Evolutionary conservation across 2,329 filamentous ascomycete species (phyloP).

Genomic region (Colletotrichum sp.): DNA sequence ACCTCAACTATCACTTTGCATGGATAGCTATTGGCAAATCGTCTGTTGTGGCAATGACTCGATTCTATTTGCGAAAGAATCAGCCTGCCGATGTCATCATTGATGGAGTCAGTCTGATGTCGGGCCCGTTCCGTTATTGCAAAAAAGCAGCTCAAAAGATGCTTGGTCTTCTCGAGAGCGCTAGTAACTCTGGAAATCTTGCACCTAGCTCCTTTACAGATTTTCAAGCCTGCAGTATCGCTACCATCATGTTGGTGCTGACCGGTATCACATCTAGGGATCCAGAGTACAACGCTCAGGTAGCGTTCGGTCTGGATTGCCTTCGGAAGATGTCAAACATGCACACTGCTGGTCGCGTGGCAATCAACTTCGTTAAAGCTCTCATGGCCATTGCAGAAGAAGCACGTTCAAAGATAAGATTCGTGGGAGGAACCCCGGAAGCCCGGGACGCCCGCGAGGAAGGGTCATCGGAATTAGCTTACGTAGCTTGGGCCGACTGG

Average conservation of each 20-base stretch:
- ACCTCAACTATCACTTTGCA: conserved; percentile 39
- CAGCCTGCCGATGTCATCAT: neutral
- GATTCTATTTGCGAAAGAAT: neutral
- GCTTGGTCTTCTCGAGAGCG: conserved; percentile 32
- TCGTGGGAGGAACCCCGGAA: neutral
- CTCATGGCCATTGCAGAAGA: conserved; percentile 26
- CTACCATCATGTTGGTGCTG: conserved; percentile 37
- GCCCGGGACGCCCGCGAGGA: neutral
- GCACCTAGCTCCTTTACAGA: conserved; percentile 41
- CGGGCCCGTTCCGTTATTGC: conserved; percentile 22
- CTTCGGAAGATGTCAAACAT: conserved; percentile 37
- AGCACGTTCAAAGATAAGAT: conserved; percentile 20
- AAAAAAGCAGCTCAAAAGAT: conserved; percentile 34
- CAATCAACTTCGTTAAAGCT: conserved; percentile 27
- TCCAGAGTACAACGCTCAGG: conserved; percentile 29
- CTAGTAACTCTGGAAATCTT: conserved; percentile 30
- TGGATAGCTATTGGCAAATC: conserved; percentile 40
- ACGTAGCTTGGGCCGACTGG: conserved; percentile 26
- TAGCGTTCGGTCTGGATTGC: conserved; percentile 34
- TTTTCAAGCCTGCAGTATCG: conserved; percentile 43
- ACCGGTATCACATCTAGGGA: conserved; percentile 37
- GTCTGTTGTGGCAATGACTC: conserved; percentile 32
- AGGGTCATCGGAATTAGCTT: conserved; percentile 1
- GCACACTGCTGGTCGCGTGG: conserved; percentile 29
- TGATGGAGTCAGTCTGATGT: neutral